Conservation (phyloP, 2,329 filamentous ascomycete genomes). For the Domatiomyces catenatus region DNA sequence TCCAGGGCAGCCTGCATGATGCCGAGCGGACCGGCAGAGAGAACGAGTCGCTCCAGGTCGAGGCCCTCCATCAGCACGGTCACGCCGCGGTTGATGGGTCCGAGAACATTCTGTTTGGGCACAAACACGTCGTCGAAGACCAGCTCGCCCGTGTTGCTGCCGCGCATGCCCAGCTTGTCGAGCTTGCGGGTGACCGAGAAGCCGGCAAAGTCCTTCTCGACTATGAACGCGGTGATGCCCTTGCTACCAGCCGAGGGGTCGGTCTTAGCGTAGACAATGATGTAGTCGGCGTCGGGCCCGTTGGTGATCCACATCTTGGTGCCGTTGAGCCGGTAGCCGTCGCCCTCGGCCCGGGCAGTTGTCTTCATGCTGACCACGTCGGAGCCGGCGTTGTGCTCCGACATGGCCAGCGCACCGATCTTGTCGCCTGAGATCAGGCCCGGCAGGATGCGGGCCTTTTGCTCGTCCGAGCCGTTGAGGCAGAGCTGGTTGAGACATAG, state of each 20-base stretch:
- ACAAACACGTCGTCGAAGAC: slow-evolving; percentile 86
- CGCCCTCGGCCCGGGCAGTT: slow-evolving; percentile 62
- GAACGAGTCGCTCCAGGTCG: slow-evolving; percentile 81
- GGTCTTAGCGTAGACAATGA: slow-evolving; percentile 97
- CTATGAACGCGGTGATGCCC: slow-evolving; percentile 89
- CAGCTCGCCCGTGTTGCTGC: slow-evolving; percentile 88
- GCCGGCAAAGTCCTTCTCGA: slow-evolving; percentile 53
- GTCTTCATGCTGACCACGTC: slow-evolving; percentile 96
- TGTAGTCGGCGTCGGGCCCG: slow-evolving; percentile 76
- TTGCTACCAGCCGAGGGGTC: slow-evolving; percentile 63
- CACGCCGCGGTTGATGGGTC: slow-evolving; percentile 65
- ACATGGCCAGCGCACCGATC: slow-evolving; percentile 87
- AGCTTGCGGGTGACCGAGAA: slow-evolving; percentile 83
- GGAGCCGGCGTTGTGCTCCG: slow-evolving; percentile 74
- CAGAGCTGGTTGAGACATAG: slow-evolving; percentile 93
- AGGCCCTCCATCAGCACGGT: slow-evolving; percentile 90
- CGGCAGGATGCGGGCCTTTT: slow-evolving; percentile 69
- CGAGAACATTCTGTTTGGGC: slow-evolving; percentile 65
- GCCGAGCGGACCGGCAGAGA: slow-evolving; percentile 78
- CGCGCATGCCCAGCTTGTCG: slow-evolving; percentile 96
- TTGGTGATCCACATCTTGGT: slow-evolving; percentile 99
- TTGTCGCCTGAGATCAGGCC: slow-evolving; percentile 64
- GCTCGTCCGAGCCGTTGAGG: slow-evolving; percentile 64
- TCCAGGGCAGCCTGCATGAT: slow-evolving; percentile 90
- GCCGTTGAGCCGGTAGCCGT: slow-evolving; percentile 72